Percentiles rank a stretch among this genome's conserved stretches.
These are phyloP conservation scores for Syzygium grande DNA, from an alignment of 345 rosid genomes.

Conservation along the genomic window DNA sequence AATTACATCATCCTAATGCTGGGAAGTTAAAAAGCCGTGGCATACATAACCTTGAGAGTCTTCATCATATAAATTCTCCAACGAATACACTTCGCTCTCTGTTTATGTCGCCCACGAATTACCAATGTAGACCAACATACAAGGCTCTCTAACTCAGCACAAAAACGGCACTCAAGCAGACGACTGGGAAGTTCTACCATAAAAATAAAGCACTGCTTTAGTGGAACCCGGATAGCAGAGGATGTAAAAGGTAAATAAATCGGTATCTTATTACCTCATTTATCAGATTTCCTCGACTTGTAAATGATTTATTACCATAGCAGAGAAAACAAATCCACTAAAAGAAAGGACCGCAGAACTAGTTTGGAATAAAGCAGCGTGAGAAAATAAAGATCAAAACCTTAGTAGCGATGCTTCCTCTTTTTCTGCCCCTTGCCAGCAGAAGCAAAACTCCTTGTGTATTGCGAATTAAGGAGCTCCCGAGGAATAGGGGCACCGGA, in stretches of 20 bases:
- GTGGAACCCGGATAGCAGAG: neutral
- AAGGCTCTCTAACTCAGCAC: neutral
- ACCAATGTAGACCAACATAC: neutral
- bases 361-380: neutral
- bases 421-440: conserved; percentile 41
- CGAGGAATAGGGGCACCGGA: conserved; percentile 73
- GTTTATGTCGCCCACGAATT: neutral
- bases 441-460: conserved; percentile 11
- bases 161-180: neutral
- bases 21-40: neutral
- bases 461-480: conserved; percentile 49
- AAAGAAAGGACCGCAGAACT: neutral
- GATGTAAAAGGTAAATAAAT: neutral
- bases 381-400: neutral
- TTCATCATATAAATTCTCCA: neutral
- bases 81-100: neutral
- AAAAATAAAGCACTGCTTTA: neutral
- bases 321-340: neutral
- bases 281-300: neutral
- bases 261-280: neutral
- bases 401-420: conserved; percentile 46
- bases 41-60: neutral
- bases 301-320: neutral
- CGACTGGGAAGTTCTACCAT: neutral
- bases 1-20: neutral